Base-by-base conservation (phyloP, 2,329 filamentous ascomycete genomes). In the Colletotrichum echinochloae region DNA sequence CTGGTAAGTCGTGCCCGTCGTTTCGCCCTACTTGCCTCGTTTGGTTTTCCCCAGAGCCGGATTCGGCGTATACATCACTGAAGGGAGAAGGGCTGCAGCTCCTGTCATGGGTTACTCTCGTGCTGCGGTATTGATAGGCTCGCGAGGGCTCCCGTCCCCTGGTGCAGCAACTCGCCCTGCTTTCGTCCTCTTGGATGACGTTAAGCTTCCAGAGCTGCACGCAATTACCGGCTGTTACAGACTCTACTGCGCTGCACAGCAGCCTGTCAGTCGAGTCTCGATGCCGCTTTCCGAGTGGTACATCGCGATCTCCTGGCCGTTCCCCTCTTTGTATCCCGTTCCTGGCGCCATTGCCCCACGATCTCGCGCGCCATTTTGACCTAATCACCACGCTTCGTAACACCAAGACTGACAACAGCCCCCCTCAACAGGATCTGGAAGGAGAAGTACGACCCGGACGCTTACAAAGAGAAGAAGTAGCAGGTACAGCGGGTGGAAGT, bases 351-450 rank as follows among this genome's bases (percentile, higher is more conserved):
- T 70, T 33, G 23, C 8, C 56, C 46, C 35, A 28, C 28, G 33
- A n/a, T 23, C 52, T 71, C 44, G 55, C 26, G 55, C 26, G 60
- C 56, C 39, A 66, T 39, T 11, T 33, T 48, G 57, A 69, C 26
- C n/a, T 33, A 51, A 57, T 23, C 7, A 28, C 20, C 23, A 46
- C 16, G 16, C 39, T 16, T 30, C 18, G 59, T 67, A 39, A 48
- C 44, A 71, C 65, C 14, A 16, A 54, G 52, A 57, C 68, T 71
- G 30, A 71, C 64, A 6, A 49, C 3, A 41, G 28, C 44, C 20
- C 59, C 39, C 48, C 51, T 59, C 33, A 41, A 37, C 78, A 97
- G 94, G 95, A 98, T 98, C 78, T 98, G 95, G 94, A 98, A 98
- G 81, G 94, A 97, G 73, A 98, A 98, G 83, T 98, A 98, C 83